A percentile compares a stretch with the other conserved stretches of the same genome.
Evolutionary conservation across 148 eudicot species (phyloP).

Genomic region (Gaultheria prostrata): DNA sequence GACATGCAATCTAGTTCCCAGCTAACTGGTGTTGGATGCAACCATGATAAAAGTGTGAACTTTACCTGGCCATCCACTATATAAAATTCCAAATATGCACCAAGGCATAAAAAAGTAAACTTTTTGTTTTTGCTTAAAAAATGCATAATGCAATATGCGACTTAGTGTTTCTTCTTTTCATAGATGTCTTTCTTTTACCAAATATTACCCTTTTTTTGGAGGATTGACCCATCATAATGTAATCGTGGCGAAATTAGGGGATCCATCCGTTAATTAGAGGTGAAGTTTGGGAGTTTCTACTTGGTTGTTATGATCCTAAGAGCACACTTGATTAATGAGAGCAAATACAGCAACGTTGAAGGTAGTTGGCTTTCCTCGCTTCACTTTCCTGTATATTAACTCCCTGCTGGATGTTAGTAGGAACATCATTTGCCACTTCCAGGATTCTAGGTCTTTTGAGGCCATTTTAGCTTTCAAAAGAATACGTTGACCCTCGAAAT

Average conservation of each 20-base stretch:
- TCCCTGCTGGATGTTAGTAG: not conserved
- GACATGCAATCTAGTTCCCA: not conserved
- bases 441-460: conserved; percentile 1
- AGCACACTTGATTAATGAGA: conserved; percentile 86
- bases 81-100: not conserved
- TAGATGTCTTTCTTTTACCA: not conserved
- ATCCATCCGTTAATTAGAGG: conserved; percentile 97
- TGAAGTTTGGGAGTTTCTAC: conserved; percentile 98
- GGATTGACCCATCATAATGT: conserved; percentile 2
- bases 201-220: not conserved
- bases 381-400: conserved; percentile 1
- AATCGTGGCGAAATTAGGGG: conserved; percentile 47
- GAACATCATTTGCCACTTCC: not conserved
- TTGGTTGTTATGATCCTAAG: conserved; percentile 89
- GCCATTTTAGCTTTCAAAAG: not conserved
- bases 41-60: not conserved
- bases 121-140: not conserved
- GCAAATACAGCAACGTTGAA: conserved; percentile 64
- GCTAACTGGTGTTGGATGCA: not conserved
- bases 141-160: not conserved
- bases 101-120: not conserved
- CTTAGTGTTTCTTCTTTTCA: not conserved
- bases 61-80: not conserved
- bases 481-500: not conserved
- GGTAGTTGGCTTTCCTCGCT: conserved; percentile 46